phyloP scores from a whole-genome alignment of 441 rosid species.

The Aquilaria agallochum region DNA sequence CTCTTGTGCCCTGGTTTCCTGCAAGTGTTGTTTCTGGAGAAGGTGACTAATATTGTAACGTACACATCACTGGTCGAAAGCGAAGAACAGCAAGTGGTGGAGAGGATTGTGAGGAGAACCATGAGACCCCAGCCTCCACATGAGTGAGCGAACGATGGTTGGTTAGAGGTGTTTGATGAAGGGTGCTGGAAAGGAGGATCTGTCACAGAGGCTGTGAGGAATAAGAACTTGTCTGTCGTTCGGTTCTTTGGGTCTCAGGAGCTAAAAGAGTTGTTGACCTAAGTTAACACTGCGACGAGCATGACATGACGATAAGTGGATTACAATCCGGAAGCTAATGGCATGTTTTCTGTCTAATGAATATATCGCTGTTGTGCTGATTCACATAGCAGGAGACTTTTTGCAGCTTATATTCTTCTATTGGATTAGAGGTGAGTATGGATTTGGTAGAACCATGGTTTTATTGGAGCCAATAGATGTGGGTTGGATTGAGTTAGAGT shows the following conservation, averaged over 20 bases:
- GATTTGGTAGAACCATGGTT: too few relatives aligned
- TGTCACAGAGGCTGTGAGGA: constrained; percentile 23
- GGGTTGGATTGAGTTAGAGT: too few relatives aligned
- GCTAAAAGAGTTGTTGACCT: constrained; percentile 30
- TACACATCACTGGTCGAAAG: constrained; percentile 17
- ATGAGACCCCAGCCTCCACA: constrained; percentile 32
- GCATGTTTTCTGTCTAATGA: neutral
- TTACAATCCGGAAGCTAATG: constrained; percentile 29
- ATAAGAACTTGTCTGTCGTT: constrained; percentile 22
- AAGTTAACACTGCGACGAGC: constrained; percentile 25
- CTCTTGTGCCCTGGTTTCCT: constrained; percentile 32
- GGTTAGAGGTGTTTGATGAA: constrained; percentile 41
- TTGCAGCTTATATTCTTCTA: too few relatives aligned
- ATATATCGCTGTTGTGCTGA: too few relatives aligned
- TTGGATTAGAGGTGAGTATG: too few relatives aligned
- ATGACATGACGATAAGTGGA: constrained; percentile 32
- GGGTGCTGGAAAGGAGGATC: constrained; percentile 35
- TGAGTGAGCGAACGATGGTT: constrained; percentile 21
- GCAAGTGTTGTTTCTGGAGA: constrained; percentile 20
- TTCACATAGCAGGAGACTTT: too few relatives aligned
- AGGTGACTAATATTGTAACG: constrained; percentile 23
- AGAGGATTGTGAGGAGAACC: constrained; percentile 22
- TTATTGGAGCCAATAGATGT: too few relatives aligned
- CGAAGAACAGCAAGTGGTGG: constrained; percentile 16
- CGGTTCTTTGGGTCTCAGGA: constrained; percentile 33